Conservation (phyloP, 2,329 filamentous ascomycete genomes). For the Trichophyton simii region DNA sequence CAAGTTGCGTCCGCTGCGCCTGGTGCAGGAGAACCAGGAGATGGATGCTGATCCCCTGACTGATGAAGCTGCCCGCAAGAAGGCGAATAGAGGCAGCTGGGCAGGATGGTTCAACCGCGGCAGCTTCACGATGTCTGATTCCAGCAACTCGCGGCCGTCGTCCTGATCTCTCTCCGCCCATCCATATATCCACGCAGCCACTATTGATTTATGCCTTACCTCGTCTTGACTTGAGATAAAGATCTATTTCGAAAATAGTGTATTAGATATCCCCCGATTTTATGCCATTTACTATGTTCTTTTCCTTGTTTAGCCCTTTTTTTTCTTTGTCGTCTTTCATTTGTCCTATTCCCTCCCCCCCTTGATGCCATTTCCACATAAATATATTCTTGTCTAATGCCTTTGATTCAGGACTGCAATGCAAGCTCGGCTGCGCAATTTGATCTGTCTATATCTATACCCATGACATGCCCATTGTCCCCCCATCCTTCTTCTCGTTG, state of each 20-base stretch:
- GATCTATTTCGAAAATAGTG: conserved; percentile 2
- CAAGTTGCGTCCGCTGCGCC: conserved; percentile 70
- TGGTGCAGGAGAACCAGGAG: conserved; percentile 65
- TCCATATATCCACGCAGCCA: neutral
- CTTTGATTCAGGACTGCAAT: neutral
- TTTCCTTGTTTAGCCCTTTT: neutral
- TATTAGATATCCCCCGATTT: neutral
- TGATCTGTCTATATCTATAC: neutral
- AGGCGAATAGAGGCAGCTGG: conserved; percentile 36
- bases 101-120: conserved; percentile 34
- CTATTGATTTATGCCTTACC: neutral
- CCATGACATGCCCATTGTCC: neutral
- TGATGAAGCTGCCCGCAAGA: conserved; percentile 34
- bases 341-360: neutral
- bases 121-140: conserved; percentile 5
- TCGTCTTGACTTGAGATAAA: neutral
- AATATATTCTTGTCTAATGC: neutral
- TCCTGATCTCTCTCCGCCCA: neutral
- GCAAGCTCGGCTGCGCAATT: neutral
- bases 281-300: neutral
- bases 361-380: neutral
- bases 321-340: neutral
- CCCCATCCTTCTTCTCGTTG: too few species aligned
- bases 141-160: neutral
- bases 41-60: conserved; percentile 23